Conservation (phyloP, 306 rosid species). For the Alnus rubra region DNA sequence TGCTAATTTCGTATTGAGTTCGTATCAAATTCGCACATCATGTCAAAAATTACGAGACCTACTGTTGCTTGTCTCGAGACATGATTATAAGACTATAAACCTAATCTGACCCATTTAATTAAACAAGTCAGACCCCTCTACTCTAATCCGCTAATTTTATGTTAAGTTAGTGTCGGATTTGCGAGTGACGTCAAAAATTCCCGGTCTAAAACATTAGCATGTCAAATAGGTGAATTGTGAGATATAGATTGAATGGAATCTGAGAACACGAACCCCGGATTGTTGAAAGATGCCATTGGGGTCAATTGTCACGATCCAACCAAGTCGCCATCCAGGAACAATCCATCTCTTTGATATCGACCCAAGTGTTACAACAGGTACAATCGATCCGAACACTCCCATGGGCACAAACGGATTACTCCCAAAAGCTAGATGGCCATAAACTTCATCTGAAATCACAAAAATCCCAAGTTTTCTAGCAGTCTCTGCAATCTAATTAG, state of each 20-base stretch:
- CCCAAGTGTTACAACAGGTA: constrained; percentile 62
- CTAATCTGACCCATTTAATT: no score
- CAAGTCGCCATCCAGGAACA: constrained; percentile 75
- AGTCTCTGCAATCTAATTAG: constrained; percentile 59
- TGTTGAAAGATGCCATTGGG: constrained; percentile 43
- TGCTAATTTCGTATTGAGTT: no score
- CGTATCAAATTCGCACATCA: no score
- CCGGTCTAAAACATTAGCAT: neutral
- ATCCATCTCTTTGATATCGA: constrained; percentile 63
- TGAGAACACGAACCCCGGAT: constrained; percentile 42
- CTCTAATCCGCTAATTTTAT: no score
- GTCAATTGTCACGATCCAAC: constrained; percentile 64
- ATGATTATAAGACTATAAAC: no score
- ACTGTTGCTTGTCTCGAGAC: no score
- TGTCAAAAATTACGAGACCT: no score
- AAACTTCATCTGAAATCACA: constrained; percentile 68
- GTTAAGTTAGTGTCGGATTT: no score
- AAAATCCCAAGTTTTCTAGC: constrained; percentile 60
- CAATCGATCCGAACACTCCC: constrained; percentile 54
- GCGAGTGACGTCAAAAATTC: no score
- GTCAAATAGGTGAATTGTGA: neutral
- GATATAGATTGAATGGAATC: neutral
- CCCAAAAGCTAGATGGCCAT: constrained; percentile 49
- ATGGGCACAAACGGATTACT: constrained; percentile 63
- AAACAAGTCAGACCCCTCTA: no score